These are phyloP conservation scores for Xylaria flabelliformis DNA, from an alignment of 495 filamentous ascomycete species.

Conservation along the genomic window DNA sequence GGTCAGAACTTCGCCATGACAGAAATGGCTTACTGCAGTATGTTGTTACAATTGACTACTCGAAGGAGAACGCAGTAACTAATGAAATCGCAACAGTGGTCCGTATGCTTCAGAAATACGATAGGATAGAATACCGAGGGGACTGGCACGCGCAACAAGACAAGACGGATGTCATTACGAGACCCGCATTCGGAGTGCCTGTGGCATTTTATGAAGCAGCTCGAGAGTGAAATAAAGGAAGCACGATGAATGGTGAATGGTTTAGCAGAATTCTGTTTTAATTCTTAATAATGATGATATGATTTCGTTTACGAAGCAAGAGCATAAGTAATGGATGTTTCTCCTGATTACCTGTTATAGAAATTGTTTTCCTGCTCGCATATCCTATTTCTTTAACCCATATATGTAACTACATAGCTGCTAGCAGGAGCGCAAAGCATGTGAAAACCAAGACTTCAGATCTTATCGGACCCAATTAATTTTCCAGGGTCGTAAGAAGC, in stretches of 20 bases:
- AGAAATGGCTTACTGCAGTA: constrained; percentile 55
- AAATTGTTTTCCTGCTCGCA: too few relatives aligned
- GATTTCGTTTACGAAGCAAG: neutral
- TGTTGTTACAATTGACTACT: constrained; percentile 36
- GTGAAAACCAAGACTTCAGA: neutral
- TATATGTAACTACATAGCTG: neutral
- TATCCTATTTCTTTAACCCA: neutral
- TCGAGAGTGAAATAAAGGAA: neutral
- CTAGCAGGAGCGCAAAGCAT: neutral
- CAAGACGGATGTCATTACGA: constrained; percentile 49
- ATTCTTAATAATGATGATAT: constrained; percentile 9
- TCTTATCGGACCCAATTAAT: constrained; percentile 4
- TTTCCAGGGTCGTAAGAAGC: neutral
- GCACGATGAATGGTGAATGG: neutral
- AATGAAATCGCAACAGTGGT: constrained; percentile 45
- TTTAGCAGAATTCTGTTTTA: neutral
- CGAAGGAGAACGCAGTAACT: neutral
- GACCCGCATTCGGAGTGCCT: constrained; percentile 47
- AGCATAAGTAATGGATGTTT: too few relatives aligned
- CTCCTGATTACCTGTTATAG: too few relatives aligned
- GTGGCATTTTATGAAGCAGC: constrained; percentile 46
- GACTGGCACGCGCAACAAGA: constrained; percentile 48
- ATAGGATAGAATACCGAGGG: constrained; percentile 56
- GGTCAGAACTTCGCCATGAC: constrained; percentile 64
- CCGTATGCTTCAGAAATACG: constrained; percentile 66